Percentiles rank a stretch among this genome's conserved stretches.
Evolutionary conservation across 2,329 filamentous ascomycete species (phyloP).

Genomic region (Paraconiothyrium sp.): DNA sequence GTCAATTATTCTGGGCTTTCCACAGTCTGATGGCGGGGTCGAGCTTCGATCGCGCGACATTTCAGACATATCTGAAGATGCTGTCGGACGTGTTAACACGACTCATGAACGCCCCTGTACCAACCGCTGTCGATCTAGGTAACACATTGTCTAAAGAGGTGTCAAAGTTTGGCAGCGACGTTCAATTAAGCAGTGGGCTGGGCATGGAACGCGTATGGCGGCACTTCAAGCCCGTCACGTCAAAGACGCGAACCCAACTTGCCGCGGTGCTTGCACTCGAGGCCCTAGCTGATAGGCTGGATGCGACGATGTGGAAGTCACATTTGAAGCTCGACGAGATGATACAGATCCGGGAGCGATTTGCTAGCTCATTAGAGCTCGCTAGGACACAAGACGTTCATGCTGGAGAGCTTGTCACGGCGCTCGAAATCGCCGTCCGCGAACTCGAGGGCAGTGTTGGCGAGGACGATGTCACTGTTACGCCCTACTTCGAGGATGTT

Average conservation of each 20-base stretch:
- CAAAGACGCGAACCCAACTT: conserved; percentile 51
- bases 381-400: conserved; percentile 41
- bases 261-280: conserved; percentile 54
- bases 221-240: conserved; percentile 69
- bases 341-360: conserved; percentile 46
- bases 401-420: conserved; percentile 38
- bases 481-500: conserved; percentile 48
- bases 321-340: conserved; percentile 44
- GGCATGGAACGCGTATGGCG: conserved; percentile 85
- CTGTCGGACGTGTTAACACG: conserved; percentile 28
- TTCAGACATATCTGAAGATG: conserved; percentile 63
- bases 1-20: conserved; percentile 60
- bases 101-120: conserved; percentile 11
- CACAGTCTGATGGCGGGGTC: conserved; percentile 52
- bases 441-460: conserved; percentile 42
- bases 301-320: conserved; percentile 51
- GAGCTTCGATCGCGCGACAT: conserved; percentile 62
- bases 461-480: conserved; percentile 36
- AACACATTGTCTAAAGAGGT: conserved; percentile 37
- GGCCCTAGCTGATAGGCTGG: conserved; percentile 57
- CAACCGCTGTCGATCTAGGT: conserved; percentile 39
- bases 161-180: conserved; percentile 70
- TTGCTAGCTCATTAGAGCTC: conserved; percentile 45
- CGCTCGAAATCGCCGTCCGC: conserved; percentile 37
- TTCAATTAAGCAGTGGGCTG: conserved; percentile 77